These are phyloP conservation scores for Microsporum audouinii DNA, from an alignment of 2,329 filamentous ascomycete genomes.

Conservation along the genomic window DNA sequence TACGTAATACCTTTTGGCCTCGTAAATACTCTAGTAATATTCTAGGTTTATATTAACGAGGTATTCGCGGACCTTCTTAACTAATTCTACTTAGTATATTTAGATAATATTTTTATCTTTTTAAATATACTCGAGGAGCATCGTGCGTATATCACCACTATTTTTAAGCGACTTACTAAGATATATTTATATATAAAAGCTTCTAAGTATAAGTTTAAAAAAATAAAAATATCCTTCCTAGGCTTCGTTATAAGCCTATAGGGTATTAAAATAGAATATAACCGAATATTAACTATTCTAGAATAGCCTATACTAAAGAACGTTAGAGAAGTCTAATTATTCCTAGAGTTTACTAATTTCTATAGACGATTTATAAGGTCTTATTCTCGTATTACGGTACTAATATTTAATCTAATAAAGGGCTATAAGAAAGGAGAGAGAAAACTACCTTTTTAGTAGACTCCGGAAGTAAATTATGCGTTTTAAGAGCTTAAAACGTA, in stretches of 20 bases:
- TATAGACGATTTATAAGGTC: not conserved
- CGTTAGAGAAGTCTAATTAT: not conserved
- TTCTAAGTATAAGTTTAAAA: not conserved
- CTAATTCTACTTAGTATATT: not conserved
- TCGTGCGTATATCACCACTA: not conserved
- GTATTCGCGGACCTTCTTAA: not conserved
- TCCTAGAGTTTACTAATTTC: not conserved
- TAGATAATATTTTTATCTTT: not conserved
- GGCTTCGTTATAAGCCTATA: not conserved
- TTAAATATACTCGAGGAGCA: not conserved
- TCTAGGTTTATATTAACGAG: not conserved
- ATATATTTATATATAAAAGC: not conserved
- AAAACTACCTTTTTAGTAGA: not conserved
- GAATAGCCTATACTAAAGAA: not conserved
- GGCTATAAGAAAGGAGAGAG: not conserved
- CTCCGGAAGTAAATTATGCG: too few relatives aligned
- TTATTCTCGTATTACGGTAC: not conserved
- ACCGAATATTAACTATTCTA: not conserved
- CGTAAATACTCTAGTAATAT: not conserved
- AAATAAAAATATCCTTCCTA: not conserved
- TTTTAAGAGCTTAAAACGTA: not conserved
- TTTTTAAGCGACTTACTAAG: not conserved
- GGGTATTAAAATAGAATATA: not conserved
- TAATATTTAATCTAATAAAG: not conserved
- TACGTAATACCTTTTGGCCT: not conserved